Conservation (phyloP, 2,329 filamentous ascomycete genomes). For the Cladophialophora psammophila region DNA sequence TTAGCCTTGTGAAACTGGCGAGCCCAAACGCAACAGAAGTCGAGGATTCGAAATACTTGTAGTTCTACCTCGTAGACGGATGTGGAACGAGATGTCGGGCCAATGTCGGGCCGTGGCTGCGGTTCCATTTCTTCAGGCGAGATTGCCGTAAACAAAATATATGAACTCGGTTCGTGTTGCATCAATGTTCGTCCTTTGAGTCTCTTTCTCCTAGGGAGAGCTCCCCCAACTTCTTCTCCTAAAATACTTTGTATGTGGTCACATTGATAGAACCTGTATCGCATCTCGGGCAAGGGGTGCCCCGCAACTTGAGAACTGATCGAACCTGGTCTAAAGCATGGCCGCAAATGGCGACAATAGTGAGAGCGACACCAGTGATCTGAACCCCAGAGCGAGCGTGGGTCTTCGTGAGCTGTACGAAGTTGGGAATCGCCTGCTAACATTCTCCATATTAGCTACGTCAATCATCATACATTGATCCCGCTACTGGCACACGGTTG, state of each 20-base stretch:
- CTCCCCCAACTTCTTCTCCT: not conserved
- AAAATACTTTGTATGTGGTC: not conserved
- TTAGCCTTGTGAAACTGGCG: too few relatives aligned
- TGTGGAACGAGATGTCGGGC: not conserved
- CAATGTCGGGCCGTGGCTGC: slow-evolving; percentile 2
- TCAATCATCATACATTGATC: slow-evolving; percentile 86
- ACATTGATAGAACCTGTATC: not conserved
- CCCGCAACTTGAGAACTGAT: not conserved
- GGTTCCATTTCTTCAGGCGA: not conserved
- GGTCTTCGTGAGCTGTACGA: not conserved
- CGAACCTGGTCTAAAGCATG: not conserved
- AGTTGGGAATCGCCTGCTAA: not conserved
- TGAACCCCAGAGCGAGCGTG: slow-evolving; percentile 35
- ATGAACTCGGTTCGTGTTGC: not conserved
- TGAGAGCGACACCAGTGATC: not conserved
- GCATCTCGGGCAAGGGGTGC: not conserved
- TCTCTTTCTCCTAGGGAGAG: not conserved
- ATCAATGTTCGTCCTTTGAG: not conserved
- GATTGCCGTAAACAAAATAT: not conserved
- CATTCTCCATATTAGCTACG: slow-evolving; percentile 63
- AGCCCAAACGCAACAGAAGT: too few relatives aligned
- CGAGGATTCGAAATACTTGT: too few relatives aligned
- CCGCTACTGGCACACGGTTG: slow-evolving; percentile 82
- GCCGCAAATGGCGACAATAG: not conserved
- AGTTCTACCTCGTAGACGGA: too few relatives aligned